A percentile compares a stretch with the other conserved stretches of the same genome.
These are phyloP conservation scores for Stephanocyclus meneghinianus DNA, from an alignment of 352 stramenopile genomes.

Conservation along the genomic window DNA sequence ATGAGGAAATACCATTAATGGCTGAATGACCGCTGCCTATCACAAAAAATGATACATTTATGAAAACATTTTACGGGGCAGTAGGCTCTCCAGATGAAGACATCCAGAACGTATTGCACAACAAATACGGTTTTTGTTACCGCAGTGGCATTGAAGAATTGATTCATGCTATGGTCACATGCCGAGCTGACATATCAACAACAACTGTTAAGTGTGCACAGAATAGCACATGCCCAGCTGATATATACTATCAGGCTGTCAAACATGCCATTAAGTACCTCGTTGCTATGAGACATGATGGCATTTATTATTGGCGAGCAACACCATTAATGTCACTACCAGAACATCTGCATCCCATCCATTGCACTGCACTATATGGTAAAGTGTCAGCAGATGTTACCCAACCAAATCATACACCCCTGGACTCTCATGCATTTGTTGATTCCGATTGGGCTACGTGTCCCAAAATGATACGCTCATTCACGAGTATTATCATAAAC, in stretches of 20 bases:
- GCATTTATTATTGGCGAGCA: conserved; percentile 35
- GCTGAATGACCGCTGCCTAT: background rate
- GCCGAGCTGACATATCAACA: conserved; percentile 3
- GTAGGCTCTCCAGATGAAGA: background rate
- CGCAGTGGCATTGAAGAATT: background rate
- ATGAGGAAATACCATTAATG: too few species aligned
- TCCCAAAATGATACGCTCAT: background rate
- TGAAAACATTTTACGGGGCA: background rate
- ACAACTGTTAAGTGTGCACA: background rate
- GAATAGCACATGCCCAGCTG: conserved; percentile 15
- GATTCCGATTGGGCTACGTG: conserved; percentile 14
- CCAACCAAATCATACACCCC: background rate
- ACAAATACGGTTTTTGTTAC: conserved; percentile 11
- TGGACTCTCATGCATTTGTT: background rate
- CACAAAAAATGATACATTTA: background rate
- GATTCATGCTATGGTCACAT: background rate
- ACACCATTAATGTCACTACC: conserved; percentile 18
- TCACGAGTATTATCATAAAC: background rate
- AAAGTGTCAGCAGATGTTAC: background rate
- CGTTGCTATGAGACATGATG: conserved; percentile 7
- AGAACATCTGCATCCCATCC: background rate
- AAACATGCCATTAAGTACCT: too few species aligned
- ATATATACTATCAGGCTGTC: conserved; percentile 30
- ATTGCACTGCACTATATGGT: background rate
- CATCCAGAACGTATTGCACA: background rate